Percentiles rank a stretch among this genome's conserved stretches.
phyloP scores from a whole-genome alignment of 257 asterid genomes.

The Penstemon barbatus region DNA sequence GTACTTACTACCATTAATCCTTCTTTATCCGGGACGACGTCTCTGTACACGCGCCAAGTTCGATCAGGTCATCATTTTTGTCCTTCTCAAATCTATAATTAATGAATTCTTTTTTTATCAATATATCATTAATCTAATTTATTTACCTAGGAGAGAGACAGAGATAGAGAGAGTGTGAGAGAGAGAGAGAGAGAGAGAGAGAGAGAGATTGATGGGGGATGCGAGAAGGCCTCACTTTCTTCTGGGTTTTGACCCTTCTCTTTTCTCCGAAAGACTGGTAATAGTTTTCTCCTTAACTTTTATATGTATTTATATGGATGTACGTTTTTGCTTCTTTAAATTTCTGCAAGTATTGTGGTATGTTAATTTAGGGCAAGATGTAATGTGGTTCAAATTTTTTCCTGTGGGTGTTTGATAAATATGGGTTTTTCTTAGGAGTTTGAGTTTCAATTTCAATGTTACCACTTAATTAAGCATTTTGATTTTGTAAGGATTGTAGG shows the following conservation, averaged over 20 bases:
- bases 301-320: not conserved
- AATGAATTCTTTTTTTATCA: too few relatives aligned
- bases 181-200: slow-evolving; percentile 32
- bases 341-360: not conserved
- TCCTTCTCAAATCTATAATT: too few relatives aligned
- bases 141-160: too few relatives aligned
- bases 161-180: too few relatives aligned
- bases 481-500: not conserved
- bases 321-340: slow-evolving; percentile 11
- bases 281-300: slow-evolving; percentile 25
- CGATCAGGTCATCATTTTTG: too few relatives aligned
- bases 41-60: too few relatives aligned
- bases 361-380: slow-evolving; percentile 12
- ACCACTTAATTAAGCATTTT: slow-evolving; percentile 9
- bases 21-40: too few relatives aligned
- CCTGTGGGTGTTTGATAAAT: not conserved
- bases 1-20: too few relatives aligned
- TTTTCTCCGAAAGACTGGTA: slow-evolving; percentile 68
- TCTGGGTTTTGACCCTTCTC: slow-evolving; percentile 67
- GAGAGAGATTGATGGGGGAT: slow-evolving; percentile 49
- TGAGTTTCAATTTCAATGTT: not conserved
- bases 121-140: too few relatives aligned
- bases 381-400: slow-evolving; percentile 25
- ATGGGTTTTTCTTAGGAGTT: not conserved
- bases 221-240: slow-evolving; percentile 69